Evolutionary conservation across 2,329 filamentous ascomycete species (phyloP).

Genomic region (Elsinoe batatas): DNA sequence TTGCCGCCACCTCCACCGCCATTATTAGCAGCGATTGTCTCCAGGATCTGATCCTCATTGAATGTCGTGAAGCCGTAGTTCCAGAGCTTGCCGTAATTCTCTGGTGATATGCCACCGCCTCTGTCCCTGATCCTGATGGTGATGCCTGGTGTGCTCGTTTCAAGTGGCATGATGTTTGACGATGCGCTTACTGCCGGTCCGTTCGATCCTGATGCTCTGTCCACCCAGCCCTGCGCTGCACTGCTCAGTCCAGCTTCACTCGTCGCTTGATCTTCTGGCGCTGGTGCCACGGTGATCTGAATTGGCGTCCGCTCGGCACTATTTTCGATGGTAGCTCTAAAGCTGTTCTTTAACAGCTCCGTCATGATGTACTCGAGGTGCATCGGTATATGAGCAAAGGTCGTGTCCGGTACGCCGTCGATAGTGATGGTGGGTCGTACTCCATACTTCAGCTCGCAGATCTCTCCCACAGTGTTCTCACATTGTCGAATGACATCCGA

Average conservation of each 20-base stretch:
- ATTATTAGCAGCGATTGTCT: slow-evolving; percentile 35
- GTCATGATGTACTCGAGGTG: slow-evolving; percentile 97
- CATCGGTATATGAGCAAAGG: slow-evolving; percentile 87
- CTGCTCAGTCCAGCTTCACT: slow-evolving; percentile 23
- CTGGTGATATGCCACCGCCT: slow-evolving; percentile 84
- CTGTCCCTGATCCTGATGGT: slow-evolving; percentile 92
- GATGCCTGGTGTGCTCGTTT: slow-evolving; percentile 60
- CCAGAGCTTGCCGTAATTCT: slow-evolving; percentile 81
- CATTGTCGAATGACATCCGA: slow-evolving; percentile 73
- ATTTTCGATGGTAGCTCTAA: slow-evolving; percentile 82
- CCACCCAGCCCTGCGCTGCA: slow-evolving; percentile 28
- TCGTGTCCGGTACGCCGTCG: slow-evolving; percentile 76
- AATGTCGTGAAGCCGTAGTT: slow-evolving; percentile 97
- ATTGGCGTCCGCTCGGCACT: slow-evolving; percentile 71
- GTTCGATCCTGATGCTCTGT: slow-evolving; percentile 24
- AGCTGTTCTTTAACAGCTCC: slow-evolving; percentile 92
- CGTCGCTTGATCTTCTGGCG: slow-evolving; percentile 39
- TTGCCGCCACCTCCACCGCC: slow-evolving; percentile 31
- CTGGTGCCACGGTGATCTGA: slow-evolving; percentile 80
- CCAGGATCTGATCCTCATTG: slow-evolving; percentile 51
- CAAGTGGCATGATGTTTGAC: slow-evolving; percentile 35
- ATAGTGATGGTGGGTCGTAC: slow-evolving; percentile 71
- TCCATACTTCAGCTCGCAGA: slow-evolving; percentile 93
- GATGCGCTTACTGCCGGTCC: slow-evolving; percentile 20
- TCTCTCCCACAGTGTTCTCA: slow-evolving; percentile 84